These are phyloP conservation scores for Tetradesmus obliquus DNA, from an alignment of 139 green algal species.

Conservation along the genomic window DNA sequence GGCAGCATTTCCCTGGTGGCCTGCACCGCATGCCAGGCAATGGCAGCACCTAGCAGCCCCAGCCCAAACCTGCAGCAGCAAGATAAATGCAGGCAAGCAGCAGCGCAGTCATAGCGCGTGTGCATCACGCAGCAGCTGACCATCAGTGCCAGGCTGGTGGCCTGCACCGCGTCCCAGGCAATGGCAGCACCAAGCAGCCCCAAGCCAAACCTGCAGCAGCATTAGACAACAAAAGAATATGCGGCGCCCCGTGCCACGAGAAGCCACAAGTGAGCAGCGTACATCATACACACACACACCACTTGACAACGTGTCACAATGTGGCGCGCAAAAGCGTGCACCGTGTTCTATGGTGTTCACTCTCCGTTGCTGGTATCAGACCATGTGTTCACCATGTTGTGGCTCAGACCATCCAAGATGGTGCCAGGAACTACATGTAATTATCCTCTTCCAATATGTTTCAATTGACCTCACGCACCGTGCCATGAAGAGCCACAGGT, in stretches of 20 bases:
- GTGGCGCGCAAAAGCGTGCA: not conserved
- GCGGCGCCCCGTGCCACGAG: too few species aligned
- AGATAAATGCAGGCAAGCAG: not conserved
- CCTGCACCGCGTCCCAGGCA: constrained; percentile 58
- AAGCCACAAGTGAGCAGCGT: too few species aligned
- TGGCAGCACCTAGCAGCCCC: constrained; percentile 65
- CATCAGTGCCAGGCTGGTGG: constrained; percentile 50
- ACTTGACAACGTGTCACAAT: not conserved
- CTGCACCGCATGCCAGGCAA: constrained; percentile 53
- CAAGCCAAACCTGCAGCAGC: constrained; percentile 51
- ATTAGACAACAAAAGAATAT: not conserved
- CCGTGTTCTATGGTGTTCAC: too few species aligned
- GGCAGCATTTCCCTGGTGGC: too few species aligned
- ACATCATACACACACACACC: too few species aligned
- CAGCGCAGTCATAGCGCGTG: not conserved
- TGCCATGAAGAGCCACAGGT: too few species aligned
- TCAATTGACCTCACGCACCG: constrained; percentile 18
- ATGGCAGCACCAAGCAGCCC: constrained; percentile 59
- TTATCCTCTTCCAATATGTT: not conserved
- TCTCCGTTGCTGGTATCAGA: too few species aligned
- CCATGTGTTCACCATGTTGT: too few species aligned
- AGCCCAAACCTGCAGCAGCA: constrained; percentile 51
- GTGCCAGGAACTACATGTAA: too few species aligned
- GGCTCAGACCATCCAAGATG: too few species aligned
- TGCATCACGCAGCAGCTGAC: constrained; percentile 53